Evolutionary conservation across 2,329 filamentous ascomycete species (phyloP).

Genomic region (Pseudogymnoascus sp.): DNA sequence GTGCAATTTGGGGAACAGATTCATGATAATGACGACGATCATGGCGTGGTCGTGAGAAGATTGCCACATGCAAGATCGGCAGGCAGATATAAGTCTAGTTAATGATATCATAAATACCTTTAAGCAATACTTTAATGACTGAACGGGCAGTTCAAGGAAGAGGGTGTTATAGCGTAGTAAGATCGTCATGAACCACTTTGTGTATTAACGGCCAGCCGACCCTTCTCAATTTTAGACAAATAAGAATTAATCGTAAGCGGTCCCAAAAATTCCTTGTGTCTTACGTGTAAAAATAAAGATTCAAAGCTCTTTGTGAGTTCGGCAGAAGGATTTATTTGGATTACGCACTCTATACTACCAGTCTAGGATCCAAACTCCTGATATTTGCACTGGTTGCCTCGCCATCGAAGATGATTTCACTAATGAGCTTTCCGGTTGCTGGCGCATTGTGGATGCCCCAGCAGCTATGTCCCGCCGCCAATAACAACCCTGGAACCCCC

Average conservation of each 20-base stretch:
- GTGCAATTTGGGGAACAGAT: not conserved
- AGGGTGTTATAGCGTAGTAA: not conserved
- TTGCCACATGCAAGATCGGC: not conserved
- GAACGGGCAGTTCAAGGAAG: not conserved
- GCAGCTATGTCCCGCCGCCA: slow-evolving; percentile 89
- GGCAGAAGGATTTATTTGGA: not conserved
- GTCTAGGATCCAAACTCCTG: slow-evolving; percentile 59
- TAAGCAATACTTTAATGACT: not conserved
- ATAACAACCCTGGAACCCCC: slow-evolving; percentile 63
- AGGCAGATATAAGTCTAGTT: not conserved
- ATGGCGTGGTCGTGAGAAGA: not conserved
- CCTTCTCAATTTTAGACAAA: not conserved
- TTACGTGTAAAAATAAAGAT: not conserved
- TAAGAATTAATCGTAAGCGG: not conserved
- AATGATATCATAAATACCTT: not conserved
- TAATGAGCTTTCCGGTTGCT: slow-evolving; percentile 75
- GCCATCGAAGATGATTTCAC: slow-evolving; percentile 72
- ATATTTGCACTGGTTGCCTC: slow-evolving; percentile 61
- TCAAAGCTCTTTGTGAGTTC: not conserved
- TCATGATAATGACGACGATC: not conserved
- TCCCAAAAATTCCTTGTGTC: not conserved
- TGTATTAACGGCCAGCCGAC: not conserved
- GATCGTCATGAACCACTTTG: not conserved
- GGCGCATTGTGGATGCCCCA: slow-evolving; percentile 98
- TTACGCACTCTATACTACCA: slow-evolving; percentile 33